A percentile compares a stretch with the other conserved stretches of the same genome.
Evolutionary conservation across 2,329 filamentous ascomycete genomes (phyloP).

Genomic region (Alternaria infectoria): DNA sequence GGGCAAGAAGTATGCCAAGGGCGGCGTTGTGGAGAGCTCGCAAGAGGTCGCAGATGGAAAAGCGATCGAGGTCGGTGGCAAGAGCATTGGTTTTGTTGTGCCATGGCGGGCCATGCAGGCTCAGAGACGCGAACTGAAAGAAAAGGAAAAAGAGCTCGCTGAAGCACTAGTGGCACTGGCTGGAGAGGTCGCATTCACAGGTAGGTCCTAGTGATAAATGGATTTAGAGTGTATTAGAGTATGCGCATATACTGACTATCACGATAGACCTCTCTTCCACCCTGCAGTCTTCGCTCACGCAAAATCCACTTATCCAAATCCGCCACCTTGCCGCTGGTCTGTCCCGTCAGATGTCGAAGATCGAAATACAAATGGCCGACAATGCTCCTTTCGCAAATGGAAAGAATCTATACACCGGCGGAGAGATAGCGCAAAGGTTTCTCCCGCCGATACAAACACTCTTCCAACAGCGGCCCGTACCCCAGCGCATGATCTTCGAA

Average conservation of each 20-base stretch:
- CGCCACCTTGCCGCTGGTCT: slow-evolving; percentile 43
- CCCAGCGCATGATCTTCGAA: slow-evolving; percentile 45
- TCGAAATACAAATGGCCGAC: slow-evolving; percentile 44
- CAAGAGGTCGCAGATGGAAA: slow-evolving; percentile 29
- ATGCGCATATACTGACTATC: slow-evolving; percentile 5
- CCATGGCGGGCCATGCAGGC: slow-evolving; percentile 47
- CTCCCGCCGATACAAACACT: slow-evolving; percentile 40
- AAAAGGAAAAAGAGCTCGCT: slow-evolving; percentile 44
- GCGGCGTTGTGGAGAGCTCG: slow-evolving; percentile 17
- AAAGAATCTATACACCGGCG: slow-evolving; percentile 44
- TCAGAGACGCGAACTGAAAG: slow-evolving; percentile 38
- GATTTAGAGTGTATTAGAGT: no score
- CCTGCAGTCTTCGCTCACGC: slow-evolving; percentile 40
- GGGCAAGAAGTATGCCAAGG: slow-evolving; percentile 25
- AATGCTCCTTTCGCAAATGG: slow-evolving; percentile 40
- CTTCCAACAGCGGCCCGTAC: slow-evolving; percentile 38
- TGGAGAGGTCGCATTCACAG: slow-evolving; percentile 43
- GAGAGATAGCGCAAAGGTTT: slow-evolving; percentile 41
- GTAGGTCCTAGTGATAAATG: no score
- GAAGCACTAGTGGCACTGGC: slow-evolving; percentile 42
- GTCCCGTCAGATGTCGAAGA: slow-evolving; percentile 43
- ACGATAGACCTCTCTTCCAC: slow-evolving; percentile 35
- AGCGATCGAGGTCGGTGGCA: slow-evolving; percentile 26
- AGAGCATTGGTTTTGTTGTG: slow-evolving; percentile 45
- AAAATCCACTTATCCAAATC: slow-evolving; percentile 43